A percentile compares a stretch with the other conserved stretches of the same genome.
Conservation (phyloP, 805 yeast species). For the Hagleromyces aurorensis region DNA sequence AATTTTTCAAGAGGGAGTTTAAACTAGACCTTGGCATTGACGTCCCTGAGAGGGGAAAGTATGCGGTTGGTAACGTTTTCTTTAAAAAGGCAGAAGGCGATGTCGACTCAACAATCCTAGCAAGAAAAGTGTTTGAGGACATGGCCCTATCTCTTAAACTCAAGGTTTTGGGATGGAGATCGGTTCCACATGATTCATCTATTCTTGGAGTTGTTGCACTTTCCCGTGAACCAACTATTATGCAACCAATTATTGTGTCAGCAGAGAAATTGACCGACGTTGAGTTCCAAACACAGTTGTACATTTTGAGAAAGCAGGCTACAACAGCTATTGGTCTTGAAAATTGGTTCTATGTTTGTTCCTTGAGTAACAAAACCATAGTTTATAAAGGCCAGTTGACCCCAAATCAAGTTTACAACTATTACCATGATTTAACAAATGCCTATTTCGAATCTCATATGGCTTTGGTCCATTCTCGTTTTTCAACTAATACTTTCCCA, state of each 20-base stretch:
- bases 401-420: slow-evolving; percentile 91
- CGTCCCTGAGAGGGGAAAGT: slow-evolving; percentile 75
- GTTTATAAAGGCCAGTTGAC: slow-evolving; percentile 98
- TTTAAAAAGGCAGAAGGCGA: slow-evolving; percentile 65
- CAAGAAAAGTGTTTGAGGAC: slow-evolving; percentile 70
- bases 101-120: slow-evolving; percentile 37
- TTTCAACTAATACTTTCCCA: slow-evolving; percentile 97
- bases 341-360: slow-evolving; percentile 97
- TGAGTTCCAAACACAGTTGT: slow-evolving; percentile 74
- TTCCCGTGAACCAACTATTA: slow-evolving; percentile 82
- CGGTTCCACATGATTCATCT: slow-evolving; percentile 90
- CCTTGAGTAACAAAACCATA: slow-evolving; percentile 78
- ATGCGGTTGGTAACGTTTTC: slow-evolving; percentile 91
- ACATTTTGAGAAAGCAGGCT: slow-evolving; percentile 80
- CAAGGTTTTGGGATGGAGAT: slow-evolving; percentile 88
- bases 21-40: slow-evolving; percentile 55
- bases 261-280: slow-evolving; percentile 40
- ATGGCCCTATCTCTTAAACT: slow-evolving; percentile 72
- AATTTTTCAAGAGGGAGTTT: slow-evolving; percentile 78
- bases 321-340: slow-evolving; percentile 87
- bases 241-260: slow-evolving; percentile 89
- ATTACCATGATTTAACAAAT: slow-evolving; percentile 86
- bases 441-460: slow-evolving; percentile 92
- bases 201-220: slow-evolving; percentile 91
- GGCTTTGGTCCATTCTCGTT: slow-evolving; percentile 93